Percentiles rank a stretch among this genome's conserved stretches.
Evolutionary conservation across 768 basidiomycete species (phyloP).

Genomic region (Leccinum imitatum): DNA sequence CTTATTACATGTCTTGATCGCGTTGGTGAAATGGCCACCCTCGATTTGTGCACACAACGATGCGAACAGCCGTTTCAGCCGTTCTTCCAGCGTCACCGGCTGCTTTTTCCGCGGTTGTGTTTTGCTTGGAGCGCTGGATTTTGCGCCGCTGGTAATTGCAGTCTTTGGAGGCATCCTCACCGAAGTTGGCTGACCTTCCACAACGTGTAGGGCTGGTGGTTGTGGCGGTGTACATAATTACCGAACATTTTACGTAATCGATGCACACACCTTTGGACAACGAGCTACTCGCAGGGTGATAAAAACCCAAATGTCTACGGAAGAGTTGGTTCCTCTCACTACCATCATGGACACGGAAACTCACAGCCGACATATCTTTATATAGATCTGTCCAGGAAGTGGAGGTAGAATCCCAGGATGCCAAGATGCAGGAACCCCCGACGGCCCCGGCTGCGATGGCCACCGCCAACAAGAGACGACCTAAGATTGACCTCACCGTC

Average conservation of each 20-base stretch:
- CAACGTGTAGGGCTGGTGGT: background rate
- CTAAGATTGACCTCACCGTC: slow-evolving; percentile 65
- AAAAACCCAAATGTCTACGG: slow-evolving; percentile 46
- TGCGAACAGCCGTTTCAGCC: slow-evolving; percentile 62
- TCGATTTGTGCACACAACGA: slow-evolving; percentile 87
- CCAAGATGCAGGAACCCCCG: slow-evolving; percentile 39
- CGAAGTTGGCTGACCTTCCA: background rate
- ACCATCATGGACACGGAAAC: slow-evolving; percentile 1
- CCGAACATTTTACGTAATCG: slow-evolving; percentile 24
- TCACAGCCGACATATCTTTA: background rate
- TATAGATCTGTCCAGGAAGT: slow-evolving; percentile 34
- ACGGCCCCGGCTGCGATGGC: slow-evolving; percentile 48
- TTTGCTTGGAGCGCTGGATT: slow-evolving; percentile 7
- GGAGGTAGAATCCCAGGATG: slow-evolving; percentile 30
- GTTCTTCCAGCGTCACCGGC: slow-evolving; percentile 23
- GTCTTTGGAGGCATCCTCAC: slow-evolving; percentile 24
- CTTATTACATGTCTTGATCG: slow-evolving; percentile 90
- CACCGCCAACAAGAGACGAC: slow-evolving; percentile 57
- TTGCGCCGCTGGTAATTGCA: background rate
- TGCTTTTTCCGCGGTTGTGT: slow-evolving; percentile 21
- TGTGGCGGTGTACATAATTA: slow-evolving; percentile 24
- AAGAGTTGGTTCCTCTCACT: slow-evolving; percentile 43
- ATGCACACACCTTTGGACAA: background rate
- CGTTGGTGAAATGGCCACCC: slow-evolving; percentile 82
- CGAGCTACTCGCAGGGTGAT: slow-evolving; percentile 7